Evolutionary conservation across 2,329 filamentous ascomycete species (phyloP), one percentile per base, ranked within the genome.

Genomic region (Incumbomyces lentus): DNA sequence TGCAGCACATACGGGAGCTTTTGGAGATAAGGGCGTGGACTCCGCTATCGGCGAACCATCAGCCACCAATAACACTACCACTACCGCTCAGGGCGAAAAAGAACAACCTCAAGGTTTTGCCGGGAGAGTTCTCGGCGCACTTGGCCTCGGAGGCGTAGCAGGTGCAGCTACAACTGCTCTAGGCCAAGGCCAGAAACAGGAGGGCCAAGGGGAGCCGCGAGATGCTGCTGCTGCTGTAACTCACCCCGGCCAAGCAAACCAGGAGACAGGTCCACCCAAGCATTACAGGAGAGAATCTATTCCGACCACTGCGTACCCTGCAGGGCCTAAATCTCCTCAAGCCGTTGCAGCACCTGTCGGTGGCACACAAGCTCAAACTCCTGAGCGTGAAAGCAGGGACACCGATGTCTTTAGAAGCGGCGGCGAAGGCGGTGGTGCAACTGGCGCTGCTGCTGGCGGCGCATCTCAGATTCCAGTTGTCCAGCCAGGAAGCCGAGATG

Each of bases 291-390:
- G 54, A 35, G 51, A 56, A 30, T 52, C 51, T 39, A 56, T 56
- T 40, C 54, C 54, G 5, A 56, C 54, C 10, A 56, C 51, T 12
- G 54, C 54, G 11, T 56, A 56, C 42, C 54, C 54, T 22, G 51
- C 49, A 30, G 53, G 52, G 11, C 16, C 43, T 14, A 40, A 44
- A 16, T 55, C 52, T 40, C 52, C 54, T 32, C 29, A 44, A 11
- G 45, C 54, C 17, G 49, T 56, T 18, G 49, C 47, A 40, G n/a
- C 54, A 26, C 54, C 54, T 12, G 44, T 55, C 19, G 54, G 54
- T 39, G 52, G 52, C 19, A 53, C 52, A 7, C 36, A 26, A n/a
- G 2, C 36, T 14, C 19, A 11, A 18, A 11, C 22, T n/a, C 10
- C 10, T 2, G 37, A 41, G 11, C 13, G n/a, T n/a, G 44, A 22